Evolutionary conservation across 495 filamentous ascomycete species (phyloP).

Genomic region (Talaromyces liani): DNA sequence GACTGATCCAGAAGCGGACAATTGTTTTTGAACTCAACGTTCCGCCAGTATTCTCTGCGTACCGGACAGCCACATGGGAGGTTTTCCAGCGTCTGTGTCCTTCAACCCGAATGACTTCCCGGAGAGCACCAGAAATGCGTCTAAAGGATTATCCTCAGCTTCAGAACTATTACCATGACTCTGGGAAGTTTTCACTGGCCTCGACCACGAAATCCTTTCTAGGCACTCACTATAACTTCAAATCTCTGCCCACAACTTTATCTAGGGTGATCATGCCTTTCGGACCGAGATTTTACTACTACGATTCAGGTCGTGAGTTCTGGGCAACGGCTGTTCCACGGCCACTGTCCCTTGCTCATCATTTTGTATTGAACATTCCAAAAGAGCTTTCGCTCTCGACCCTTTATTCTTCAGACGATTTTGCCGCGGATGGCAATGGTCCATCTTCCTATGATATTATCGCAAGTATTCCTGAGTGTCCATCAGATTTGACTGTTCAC

Average conservation of each 20-base stretch:
- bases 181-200: constrained; percentile 18
- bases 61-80: constrained; percentile 43
- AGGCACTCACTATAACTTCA: constrained; percentile 28
- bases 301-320: constrained; percentile 12
- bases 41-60: constrained; percentile 36
- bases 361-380: constrained; percentile 27
- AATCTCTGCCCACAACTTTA: too few species aligned
- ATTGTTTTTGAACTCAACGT: constrained; percentile 52
- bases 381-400: constrained; percentile 14
- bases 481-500: constrained; percentile 35
- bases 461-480: constrained; percentile 33
- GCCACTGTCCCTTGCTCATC: constrained; percentile 28
- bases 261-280: too few species aligned
- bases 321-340: constrained; percentile 24
- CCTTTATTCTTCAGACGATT: constrained; percentile 12
- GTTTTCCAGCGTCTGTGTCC: constrained; percentile 30
- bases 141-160: constrained; percentile 21
- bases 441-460: constrained; percentile 33
- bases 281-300: neutral
- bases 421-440: constrained; percentile 13
- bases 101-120: constrained; percentile 13
- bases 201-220: constrained; percentile 38
- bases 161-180: constrained; percentile 14
- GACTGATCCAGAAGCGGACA: too few species aligned
- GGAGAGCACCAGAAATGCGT: neutral